These are phyloP conservation scores for Parafenestella ontariensis DNA, from an alignment of 2,329 filamentous ascomycete species.

Conservation along the genomic window DNA sequence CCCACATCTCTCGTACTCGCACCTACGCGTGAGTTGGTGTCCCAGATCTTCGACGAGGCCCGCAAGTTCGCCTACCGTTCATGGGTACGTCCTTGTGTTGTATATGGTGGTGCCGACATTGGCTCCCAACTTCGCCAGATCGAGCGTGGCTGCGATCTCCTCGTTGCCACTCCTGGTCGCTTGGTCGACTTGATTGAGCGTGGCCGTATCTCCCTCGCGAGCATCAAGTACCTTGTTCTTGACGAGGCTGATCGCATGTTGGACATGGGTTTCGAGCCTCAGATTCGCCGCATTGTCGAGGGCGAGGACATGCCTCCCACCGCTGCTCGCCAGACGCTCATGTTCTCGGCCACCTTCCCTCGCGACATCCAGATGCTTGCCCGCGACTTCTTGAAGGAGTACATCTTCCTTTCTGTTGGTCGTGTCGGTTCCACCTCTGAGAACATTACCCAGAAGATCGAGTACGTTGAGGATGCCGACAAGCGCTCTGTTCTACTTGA, in stretches of 20 bases:
- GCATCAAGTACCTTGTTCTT: slow-evolving; percentile 99
- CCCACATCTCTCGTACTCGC: slow-evolving; percentile 95
- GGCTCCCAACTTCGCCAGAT: slow-evolving; percentile 98
- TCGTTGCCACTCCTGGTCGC: slow-evolving; percentile 96
- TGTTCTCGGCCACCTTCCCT: slow-evolving; percentile 99
- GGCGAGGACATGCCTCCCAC: slow-evolving; percentile 96
- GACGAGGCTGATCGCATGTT: slow-evolving; percentile 99
- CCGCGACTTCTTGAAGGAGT: slow-evolving; percentile 98
- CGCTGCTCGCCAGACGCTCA: slow-evolving; percentile 90
- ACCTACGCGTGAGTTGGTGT: slow-evolving; percentile 96
- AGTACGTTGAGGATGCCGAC: slow-evolving; percentile 95
- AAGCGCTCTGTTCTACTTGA: slow-evolving; percentile 98
- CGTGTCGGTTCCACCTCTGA: slow-evolving; percentile 99
- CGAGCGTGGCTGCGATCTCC: slow-evolving; percentile 93
- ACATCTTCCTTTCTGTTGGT: slow-evolving; percentile 97
- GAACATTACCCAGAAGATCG: slow-evolving; percentile 99
- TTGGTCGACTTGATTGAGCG: slow-evolving; percentile 98
- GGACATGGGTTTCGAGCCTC: slow-evolving; percentile 99
- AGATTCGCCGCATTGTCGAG: slow-evolving; percentile 98
- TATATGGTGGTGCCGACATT: slow-evolving; percentile 99
- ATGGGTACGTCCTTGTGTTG: slow-evolving; percentile 97
- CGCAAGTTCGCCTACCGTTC: slow-evolving; percentile 99
- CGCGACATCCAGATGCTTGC: slow-evolving; percentile 99
- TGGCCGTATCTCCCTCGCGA: slow-evolving; percentile 94
- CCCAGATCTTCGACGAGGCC: slow-evolving; percentile 96